Percentiles rank a stretch among this genome's conserved stretches.
Evolutionary conservation across 805 yeast species (phyloP).

Genomic region (Maudiozyma bulderi): DNA sequence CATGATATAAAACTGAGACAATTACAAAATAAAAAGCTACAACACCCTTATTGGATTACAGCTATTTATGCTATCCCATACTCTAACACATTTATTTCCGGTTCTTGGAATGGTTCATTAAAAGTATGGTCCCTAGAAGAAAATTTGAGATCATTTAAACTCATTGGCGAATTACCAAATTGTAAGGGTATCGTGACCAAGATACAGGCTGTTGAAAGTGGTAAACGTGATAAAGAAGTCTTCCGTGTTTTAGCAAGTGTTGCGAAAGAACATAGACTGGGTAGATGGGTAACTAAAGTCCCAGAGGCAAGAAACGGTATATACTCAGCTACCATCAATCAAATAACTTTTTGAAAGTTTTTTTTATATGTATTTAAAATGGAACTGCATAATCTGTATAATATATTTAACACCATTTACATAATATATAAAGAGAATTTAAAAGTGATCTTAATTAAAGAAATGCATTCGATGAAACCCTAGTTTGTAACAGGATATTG

Average conservation of each 20-base stretch:
- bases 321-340: constrained; percentile 42
- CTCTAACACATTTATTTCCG: constrained; percentile 73
- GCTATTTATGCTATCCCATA: constrained; percentile 74
- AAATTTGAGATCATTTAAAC: constrained; percentile 50
- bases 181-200: constrained; percentile 64
- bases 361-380: background rate
- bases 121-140: constrained; percentile 70
- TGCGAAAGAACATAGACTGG: constrained; percentile 79
- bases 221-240: constrained; percentile 42
- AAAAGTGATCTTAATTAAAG: background rate
- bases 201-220: constrained; percentile 47
- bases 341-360: constrained; percentile 23
- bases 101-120: constrained; percentile 77
- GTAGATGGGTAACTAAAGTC: constrained; percentile 67
- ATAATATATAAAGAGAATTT: background rate
- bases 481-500: too few relatives aligned
- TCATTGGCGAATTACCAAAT: constrained; percentile 45
- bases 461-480: background rate
- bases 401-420: background rate
- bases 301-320: constrained; percentile 69
- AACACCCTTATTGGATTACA: constrained; percentile 81
- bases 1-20: constrained; percentile 33
- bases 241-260: constrained; percentile 55
- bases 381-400: background rate
- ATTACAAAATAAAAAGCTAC: constrained; percentile 42